phyloP scores from a whole-genome alignment of 352 stramenopile species.

The Pythium monospermum region DNA sequence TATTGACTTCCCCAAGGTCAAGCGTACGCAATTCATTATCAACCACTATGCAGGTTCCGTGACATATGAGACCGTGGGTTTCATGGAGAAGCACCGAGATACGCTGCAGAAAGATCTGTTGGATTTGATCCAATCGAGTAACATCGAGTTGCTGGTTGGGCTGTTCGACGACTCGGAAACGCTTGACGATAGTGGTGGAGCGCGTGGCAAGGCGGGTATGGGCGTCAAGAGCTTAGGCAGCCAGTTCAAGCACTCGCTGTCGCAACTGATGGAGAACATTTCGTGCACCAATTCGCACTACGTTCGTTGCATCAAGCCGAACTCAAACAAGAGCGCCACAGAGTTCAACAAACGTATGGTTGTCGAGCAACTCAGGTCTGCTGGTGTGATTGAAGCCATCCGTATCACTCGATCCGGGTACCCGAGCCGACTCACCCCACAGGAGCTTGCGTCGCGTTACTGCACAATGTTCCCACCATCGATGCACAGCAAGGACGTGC shows the following conservation, averaged over 20 bases:
- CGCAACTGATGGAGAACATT: slow-evolving; percentile 87
- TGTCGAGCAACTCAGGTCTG: slow-evolving; percentile 87
- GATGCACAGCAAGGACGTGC: slow-evolving; percentile 77
- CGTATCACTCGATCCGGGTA: slow-evolving; percentile 89
- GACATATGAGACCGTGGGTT: slow-evolving; percentile 92
- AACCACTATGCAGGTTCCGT: slow-evolving; percentile 95
- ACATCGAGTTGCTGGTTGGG: slow-evolving; percentile 50
- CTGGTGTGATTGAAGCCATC: slow-evolving; percentile 91
- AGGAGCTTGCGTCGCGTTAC: slow-evolving; percentile 78
- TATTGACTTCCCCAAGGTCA: slow-evolving; percentile 86
- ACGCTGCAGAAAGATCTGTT: slow-evolving; percentile 94
- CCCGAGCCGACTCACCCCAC: slow-evolving; percentile 86
- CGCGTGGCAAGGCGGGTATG: slow-evolving; percentile 43
- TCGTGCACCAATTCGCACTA: slow-evolving; percentile 81
- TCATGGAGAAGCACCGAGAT: slow-evolving; percentile 97
- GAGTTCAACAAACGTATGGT: slow-evolving; percentile 91
- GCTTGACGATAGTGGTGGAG: slow-evolving; percentile 26
- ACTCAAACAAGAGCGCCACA: slow-evolving; percentile 79
- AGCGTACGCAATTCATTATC: slow-evolving; percentile 92
- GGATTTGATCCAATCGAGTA: slow-evolving; percentile 78
- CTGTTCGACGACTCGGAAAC: slow-evolving; percentile 71
- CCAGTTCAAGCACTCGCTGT: slow-evolving; percentile 82
- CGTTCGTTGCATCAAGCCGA: slow-evolving; percentile 88
- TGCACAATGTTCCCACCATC: slow-evolving; percentile 87
- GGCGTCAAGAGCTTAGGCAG: slow-evolving; percentile 67